phyloP scores from a whole-genome alignment of 345 rosid species.

The Populus simonii region DNA sequence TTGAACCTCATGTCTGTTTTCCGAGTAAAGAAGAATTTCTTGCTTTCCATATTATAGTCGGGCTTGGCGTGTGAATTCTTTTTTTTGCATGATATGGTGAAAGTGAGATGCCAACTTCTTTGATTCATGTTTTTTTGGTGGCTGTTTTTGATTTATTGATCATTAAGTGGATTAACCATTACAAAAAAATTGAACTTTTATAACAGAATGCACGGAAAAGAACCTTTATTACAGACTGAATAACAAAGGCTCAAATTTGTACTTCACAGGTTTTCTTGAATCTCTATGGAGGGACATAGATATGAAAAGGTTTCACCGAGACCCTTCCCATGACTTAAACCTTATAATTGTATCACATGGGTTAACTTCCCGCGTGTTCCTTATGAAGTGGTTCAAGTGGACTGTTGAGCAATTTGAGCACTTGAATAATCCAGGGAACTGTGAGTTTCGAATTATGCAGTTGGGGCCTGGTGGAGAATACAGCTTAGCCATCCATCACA shows the following conservation, averaged over 20 bases:
- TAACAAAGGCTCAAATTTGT: not conserved
- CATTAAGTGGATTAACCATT: not conserved
- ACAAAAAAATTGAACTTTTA: not conserved
- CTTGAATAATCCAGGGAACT: conserved; percentile 70
- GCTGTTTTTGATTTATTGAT: not conserved
- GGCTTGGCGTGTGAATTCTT: not conserved
- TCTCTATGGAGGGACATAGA: conserved; percentile 97
- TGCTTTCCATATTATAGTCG: not conserved
- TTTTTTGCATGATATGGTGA: not conserved
- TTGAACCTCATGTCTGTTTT: not conserved
- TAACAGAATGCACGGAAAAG: not conserved
- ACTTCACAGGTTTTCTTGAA: conserved; percentile 74
- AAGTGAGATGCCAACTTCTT: not conserved
- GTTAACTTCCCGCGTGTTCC: conserved; percentile 74
- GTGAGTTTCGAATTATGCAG: conserved; percentile 77
- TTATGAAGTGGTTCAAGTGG: conserved; percentile 99
- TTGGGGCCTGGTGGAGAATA: conserved; percentile 78
- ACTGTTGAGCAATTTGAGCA: conserved; percentile 80
- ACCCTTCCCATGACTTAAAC: conserved; percentile 65
- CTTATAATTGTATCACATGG: conserved; percentile 84
- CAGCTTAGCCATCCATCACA: conserved; percentile 79
- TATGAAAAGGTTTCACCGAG: conserved; percentile 62
- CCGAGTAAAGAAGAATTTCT: not conserved
- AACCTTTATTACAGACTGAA: not conserved
- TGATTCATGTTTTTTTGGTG: not conserved